Evolutionary conservation across 768 basidiomycete species (phyloP).

Genomic region (Calocybe indica): DNA sequence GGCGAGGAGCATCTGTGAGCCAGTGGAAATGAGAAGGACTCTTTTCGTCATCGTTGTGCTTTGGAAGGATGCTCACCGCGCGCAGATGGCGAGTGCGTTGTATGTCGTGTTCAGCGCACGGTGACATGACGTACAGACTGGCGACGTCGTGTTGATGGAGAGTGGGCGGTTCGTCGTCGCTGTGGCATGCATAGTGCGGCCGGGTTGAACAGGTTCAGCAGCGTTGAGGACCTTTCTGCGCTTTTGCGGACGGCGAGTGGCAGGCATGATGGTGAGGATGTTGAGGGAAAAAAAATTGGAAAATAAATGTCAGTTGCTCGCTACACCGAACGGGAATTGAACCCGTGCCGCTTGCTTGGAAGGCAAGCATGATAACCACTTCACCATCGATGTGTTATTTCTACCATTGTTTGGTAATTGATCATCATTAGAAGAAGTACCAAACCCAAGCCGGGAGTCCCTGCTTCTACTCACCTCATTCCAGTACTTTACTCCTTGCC

Average conservation of each 20-base stretch:
- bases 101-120: slow-evolving; percentile 17
- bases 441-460: too few relatives aligned
- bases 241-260: slow-evolving; percentile 1
- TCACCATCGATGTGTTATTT: slow-evolving; percentile 62
- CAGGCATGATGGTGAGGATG: background rate
- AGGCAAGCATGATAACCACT: slow-evolving; percentile 93
- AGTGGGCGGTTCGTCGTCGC: background rate
- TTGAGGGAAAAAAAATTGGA: background rate
- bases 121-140: slow-evolving; percentile 22
- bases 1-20: slow-evolving; percentile 30
- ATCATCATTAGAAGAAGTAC: too few relatives aligned
- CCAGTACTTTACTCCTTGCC: slow-evolving; percentile 5
- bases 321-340: slow-evolving; percentile 70
- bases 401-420: too few relatives aligned
- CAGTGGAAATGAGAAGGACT: background rate
- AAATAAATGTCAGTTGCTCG: background rate
- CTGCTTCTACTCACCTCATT: background rate
- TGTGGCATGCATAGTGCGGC: background rate
- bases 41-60: too few relatives aligned
- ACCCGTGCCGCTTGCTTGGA: slow-evolving; percentile 78
- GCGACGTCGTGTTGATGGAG: background rate
- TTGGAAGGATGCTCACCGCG: slow-evolving; percentile 13
- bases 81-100: slow-evolving; percentile 17
- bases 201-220: background rate
- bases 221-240: background rate